A percentile compares a stretch with the other conserved stretches of the same genome.
Evolutionary conservation across 2,329 filamentous ascomycete genomes (phyloP).

Genomic region (Aureobasidium sp.): DNA sequence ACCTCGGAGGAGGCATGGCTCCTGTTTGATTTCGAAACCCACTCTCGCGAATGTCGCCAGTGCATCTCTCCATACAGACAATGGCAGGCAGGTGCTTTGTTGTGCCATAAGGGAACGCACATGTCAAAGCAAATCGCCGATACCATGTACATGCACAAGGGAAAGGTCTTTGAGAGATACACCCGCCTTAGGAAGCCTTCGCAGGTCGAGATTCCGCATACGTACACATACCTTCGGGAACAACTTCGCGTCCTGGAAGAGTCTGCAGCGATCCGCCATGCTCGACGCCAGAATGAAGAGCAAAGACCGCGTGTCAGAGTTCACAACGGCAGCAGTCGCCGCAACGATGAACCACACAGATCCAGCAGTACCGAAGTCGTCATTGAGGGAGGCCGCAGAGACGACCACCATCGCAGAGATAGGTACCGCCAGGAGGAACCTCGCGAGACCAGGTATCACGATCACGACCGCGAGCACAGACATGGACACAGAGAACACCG

Average conservation of each 20-base stretch:
- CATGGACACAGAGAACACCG: background rate
- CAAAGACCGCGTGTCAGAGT: background rate
- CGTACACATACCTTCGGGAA: slow-evolving; percentile 25
- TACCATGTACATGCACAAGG: slow-evolving; percentile 36
- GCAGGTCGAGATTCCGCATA: slow-evolving; percentile 38
- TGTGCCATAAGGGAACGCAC: slow-evolving; percentile 38
- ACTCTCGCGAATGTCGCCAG: slow-evolving; percentile 38
- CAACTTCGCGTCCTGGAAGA: slow-evolving; percentile 8
- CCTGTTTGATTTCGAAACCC: slow-evolving; percentile 42
- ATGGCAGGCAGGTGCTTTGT: slow-evolving; percentile 32
- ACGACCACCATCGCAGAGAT: background rate
- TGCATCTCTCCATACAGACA: slow-evolving; percentile 41
- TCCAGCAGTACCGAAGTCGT: slow-evolving; percentile 5
- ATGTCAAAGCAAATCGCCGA: slow-evolving; percentile 40
- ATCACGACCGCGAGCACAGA: background rate
- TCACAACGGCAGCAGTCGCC: background rate
- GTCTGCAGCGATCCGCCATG: background rate
- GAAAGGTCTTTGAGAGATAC: slow-evolving; percentile 23
- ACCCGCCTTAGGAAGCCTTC: slow-evolving; percentile 32
- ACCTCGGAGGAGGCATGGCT: slow-evolving; percentile 39
- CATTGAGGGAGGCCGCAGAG: background rate
- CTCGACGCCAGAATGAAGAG: background rate
- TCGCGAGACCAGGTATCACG: background rate
- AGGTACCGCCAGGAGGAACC: background rate
- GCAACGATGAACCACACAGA: background rate